These are phyloP conservation scores for Coniferiporia weirii DNA, from an alignment of 1,284 basidiomycete genomes.

Conservation along the genomic window DNA sequence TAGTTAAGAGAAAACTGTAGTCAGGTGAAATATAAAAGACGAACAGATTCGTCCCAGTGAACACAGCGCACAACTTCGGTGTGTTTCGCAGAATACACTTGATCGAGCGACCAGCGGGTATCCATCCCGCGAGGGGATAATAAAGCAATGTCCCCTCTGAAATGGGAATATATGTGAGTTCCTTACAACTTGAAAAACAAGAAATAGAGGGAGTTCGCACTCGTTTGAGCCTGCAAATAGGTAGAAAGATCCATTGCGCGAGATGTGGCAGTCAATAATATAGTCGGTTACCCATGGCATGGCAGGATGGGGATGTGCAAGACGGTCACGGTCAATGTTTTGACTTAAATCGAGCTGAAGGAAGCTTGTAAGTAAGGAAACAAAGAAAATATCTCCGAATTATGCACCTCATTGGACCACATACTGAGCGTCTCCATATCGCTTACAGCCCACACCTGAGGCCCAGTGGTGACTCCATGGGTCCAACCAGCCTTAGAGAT, in stretches of 20 bases:
- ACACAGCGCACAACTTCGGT: slow-evolving; percentile 53
- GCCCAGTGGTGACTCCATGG: slow-evolving; percentile 22
- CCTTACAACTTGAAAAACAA: background rate
- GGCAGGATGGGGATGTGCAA: slow-evolving; percentile 38
- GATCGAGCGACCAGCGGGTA: slow-evolving; percentile 46
- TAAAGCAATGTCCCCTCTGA: slow-evolving; percentile 55
- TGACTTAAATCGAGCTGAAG: slow-evolving; percentile 45
- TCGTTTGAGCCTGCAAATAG: slow-evolving; percentile 61
- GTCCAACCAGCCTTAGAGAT: slow-evolving; percentile 72
- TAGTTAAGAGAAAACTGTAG: background rate
- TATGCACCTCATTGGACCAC: slow-evolving; percentile 62
- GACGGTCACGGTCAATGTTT: slow-evolving; percentile 46
- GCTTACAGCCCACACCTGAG: slow-evolving; percentile 62
- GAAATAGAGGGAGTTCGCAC: slow-evolving; percentile 30
- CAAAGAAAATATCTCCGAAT: background rate
- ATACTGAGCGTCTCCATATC: slow-evolving; percentile 83
- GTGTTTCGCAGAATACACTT: slow-evolving; percentile 48
- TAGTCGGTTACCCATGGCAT: slow-evolving; percentile 61
- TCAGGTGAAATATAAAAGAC: slow-evolving; percentile 16
- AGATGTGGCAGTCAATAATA: slow-evolving; percentile 42
- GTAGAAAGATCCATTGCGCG: slow-evolving; percentile 28
- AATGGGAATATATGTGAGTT: background rate
- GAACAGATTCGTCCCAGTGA: slow-evolving; percentile 49
- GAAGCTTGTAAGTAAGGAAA: background rate
- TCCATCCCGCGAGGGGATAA: slow-evolving; percentile 39